Evolutionary conservation across 345 rosid genomes (phyloP), one percentile per base, ranked within the genome.

Genomic region (Lenwebbia sp.): DNA sequence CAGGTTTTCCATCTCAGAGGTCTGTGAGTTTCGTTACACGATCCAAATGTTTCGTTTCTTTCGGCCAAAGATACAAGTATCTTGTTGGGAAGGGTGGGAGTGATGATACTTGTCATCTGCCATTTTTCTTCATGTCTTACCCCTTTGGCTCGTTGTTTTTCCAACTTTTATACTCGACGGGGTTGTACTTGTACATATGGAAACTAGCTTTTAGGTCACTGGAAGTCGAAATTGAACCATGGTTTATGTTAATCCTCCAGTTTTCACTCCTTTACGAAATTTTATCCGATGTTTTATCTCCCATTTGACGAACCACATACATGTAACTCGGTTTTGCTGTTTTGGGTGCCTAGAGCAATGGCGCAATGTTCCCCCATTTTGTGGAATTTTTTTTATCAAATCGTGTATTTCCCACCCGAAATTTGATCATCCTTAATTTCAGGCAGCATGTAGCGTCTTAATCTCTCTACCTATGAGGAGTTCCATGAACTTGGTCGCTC

Each of bases 151-250:
- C 74, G 58, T 86, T 84, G 10, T 85, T 87, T 41, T 65, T n/a
- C 44, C 5, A 25, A 51, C 78, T 83, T 82, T 53, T 56, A 41
- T 85, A 17, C 86, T 88, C 12, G 22, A 9, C 30, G 40, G 74
- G 88, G 75, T 37, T 70, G 78, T 65, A 65, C 76, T 65, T 91
- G 90, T 87, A 84, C 87, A 87, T 86, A 87, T 75, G 83, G 88
- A 88, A 89, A 82, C 54, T 23, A 83, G 23, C 26, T 52, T 52
- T 54, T 50, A 83, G 51, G 84, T 52, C 41, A 83, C 44, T 2
- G 84, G 58, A 83, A 17, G 78, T 83, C 30, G 33, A 54, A 83
- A 52, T 83, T 26, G 78, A 70, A 70, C 13, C 47, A 70, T 70
- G 78, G 44, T 33, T 33, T 37, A 33, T 37, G 41, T 70, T 37